Base-by-base conservation (phyloP, 768 basidiomycete species). In the Auricularia auricula-judae region DNA sequence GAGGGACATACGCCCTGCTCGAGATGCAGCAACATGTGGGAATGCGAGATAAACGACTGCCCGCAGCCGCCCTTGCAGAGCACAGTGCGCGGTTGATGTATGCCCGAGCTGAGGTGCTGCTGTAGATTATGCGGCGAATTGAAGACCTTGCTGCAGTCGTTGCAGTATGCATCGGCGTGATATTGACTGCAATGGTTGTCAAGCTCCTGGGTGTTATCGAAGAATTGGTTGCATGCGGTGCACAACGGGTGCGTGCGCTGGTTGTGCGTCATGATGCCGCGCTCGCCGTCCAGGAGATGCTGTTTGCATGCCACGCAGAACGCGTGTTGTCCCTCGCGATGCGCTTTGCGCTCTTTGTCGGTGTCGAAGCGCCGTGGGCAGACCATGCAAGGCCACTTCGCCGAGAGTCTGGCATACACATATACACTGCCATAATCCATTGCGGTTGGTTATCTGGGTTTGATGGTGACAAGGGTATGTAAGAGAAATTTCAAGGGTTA, bases 21-120 rank as follows among this genome's bases (percentile, higher is more conserved):
- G 70, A 87, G 78, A 71, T 90, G 88, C 29, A 82, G 78, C 36
- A 83, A 68, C 58, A 89, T 76, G 7, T 84, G 82, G 10, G 86
- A 79, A 53, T 68, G 74, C 21, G 80, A 82, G 62, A 84, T 71
- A 72, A 88, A 89, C 1, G 63, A 67, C 23, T 66, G 66, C 1
- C 65, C 72, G 69, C 88, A 89, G 43, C 78, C 76, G 3, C 16
- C 64, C 64, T 78, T 75, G 53, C 53, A 29, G 53, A 73, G 70
- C 80, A 74, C 66, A 73, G 68, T 5, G 29, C 39, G 66, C 71
- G 71, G 64, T 72, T 76, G 2, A 78, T 88, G 87, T 8, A 72
- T 56, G 35, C 80, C 76, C 1, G 87, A 87, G 11, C 78, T 78
- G 63, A 82, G 70, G 71, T 89, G 87, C 73, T 79, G 64, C 2